A percentile compares a stretch with the other conserved stretches of the same genome.
phyloP scores from a whole-genome alignment of 495 filamentous ascomycete genomes.

The Talaromyces stipitatus region DNA sequence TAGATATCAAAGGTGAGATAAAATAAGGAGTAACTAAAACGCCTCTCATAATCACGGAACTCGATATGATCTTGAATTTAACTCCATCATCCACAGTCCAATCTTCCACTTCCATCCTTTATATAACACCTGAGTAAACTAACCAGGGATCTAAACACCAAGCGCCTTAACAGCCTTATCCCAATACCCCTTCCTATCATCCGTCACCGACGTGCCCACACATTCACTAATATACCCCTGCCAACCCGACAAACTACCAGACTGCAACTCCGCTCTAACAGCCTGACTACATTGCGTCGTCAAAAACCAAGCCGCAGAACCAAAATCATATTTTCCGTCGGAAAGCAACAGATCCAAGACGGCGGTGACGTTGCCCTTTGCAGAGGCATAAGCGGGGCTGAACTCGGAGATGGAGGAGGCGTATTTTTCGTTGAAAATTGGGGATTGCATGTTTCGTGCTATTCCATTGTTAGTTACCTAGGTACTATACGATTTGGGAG shows the following conservation, averaged over 20 bases:
- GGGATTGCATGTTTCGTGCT: conserved; percentile 68
- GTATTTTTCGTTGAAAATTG: conserved; percentile 54
- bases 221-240: conserved; percentile 53
- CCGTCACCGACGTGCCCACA: conserved; percentile 46
- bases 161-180: conserved; percentile 29
- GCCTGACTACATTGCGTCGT: conserved; percentile 49
- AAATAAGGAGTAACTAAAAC: no score
- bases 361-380: conserved; percentile 30
- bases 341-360: conserved; percentile 51
- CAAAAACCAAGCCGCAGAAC: conserved; percentile 67
- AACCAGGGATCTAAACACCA: no score
- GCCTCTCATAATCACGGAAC: no score
- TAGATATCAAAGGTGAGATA: no score
- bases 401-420: conserved; percentile 49
- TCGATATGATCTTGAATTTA: no score
- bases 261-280: conserved; percentile 39
- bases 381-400: conserved; percentile 21
- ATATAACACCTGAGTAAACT: no score
- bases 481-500: not conserved
- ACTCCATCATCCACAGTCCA: no score
- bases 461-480: not conserved
- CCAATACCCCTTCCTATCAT: conserved; percentile 52
- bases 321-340: conserved; percentile 60
- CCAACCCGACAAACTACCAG: conserved; percentile 48
- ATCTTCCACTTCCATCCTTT: no score